Percentiles rank a stretch among this genome's conserved stretches.
Evolutionary conservation across 2,329 filamentous ascomycete genomes (phyloP).

Genomic region (Fusarium subglutinans): DNA sequence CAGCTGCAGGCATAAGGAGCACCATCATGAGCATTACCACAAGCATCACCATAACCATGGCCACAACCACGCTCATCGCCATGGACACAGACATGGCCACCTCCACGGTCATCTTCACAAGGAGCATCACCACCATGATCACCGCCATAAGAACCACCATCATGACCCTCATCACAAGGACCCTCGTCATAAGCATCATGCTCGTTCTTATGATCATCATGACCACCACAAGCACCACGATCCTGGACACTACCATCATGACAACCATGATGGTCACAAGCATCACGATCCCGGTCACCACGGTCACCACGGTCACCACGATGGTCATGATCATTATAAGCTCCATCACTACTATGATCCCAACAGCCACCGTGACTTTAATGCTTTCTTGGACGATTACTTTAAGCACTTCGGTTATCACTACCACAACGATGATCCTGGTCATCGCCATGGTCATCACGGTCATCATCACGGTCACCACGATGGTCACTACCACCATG

Average conservation of each 20-base stretch:
- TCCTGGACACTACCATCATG: background rate
- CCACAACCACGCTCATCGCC: background rate
- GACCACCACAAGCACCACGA: background rate
- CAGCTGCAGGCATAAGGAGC: background rate
- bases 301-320: background rate
- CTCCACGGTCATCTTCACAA: background rate
- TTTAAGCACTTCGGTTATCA: background rate
- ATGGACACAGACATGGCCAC: background rate
- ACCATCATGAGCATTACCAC: slow-evolving; percentile 4
- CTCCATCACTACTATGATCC: background rate
- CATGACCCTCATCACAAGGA: background rate
- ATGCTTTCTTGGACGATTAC: background rate
- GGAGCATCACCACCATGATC: background rate
- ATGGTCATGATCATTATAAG: background rate
- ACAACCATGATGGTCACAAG: background rate
- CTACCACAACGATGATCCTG: background rate
- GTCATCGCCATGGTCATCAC: background rate
- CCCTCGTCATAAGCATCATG: background rate
- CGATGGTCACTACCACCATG: background rate
- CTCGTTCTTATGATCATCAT: background rate
- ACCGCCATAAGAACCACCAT: background rate
- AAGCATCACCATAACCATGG: background rate
- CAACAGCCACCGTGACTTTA: background rate
- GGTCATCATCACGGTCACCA: background rate
- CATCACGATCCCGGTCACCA: background rate